Evolutionary conservation across 257 asterid species (phyloP).

Genomic region (Plantago major): DNA sequence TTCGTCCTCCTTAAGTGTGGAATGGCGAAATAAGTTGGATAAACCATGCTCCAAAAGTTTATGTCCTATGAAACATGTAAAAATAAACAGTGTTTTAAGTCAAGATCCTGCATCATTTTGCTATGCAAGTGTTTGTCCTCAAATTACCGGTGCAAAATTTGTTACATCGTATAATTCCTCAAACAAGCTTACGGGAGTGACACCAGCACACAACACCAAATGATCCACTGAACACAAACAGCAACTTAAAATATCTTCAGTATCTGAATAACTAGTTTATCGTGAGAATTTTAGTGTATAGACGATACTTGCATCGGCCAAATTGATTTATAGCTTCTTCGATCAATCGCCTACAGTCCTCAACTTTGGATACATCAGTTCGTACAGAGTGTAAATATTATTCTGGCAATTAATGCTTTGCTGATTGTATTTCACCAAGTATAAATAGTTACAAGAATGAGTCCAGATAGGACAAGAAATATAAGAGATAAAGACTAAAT

Average conservation of each 20-base stretch:
- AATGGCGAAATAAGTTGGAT: constrained; percentile 45
- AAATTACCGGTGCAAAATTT: constrained; percentile 36
- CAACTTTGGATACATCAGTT: constrained; percentile 43
- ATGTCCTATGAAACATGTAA: constrained; percentile 35
- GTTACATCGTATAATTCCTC: constrained; percentile 46
- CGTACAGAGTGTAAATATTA: too few species aligned
- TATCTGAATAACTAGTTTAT: neutral
- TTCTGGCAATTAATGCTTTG: too few species aligned
- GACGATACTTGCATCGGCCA: constrained; percentile 33
- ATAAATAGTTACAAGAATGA: too few species aligned
- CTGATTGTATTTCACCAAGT: too few species aligned
- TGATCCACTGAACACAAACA: constrained; percentile 49
- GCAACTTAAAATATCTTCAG: neutral
- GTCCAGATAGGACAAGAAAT: too few species aligned
- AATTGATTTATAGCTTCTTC: constrained; percentile 52
- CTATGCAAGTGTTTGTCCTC: too few species aligned
- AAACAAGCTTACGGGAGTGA: constrained; percentile 31
- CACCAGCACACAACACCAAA: constrained; percentile 53
- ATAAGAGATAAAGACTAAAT: too few species aligned
- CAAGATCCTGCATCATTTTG: neutral
- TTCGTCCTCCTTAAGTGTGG: constrained; percentile 50
- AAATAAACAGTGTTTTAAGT: neutral
- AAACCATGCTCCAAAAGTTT: constrained; percentile 66
- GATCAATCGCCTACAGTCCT: constrained; percentile 43
- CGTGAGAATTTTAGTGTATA: neutral